Base-by-base conservation (phyloP, 495 filamentous ascomycete species). In the Penicillium mononematosum region DNA sequence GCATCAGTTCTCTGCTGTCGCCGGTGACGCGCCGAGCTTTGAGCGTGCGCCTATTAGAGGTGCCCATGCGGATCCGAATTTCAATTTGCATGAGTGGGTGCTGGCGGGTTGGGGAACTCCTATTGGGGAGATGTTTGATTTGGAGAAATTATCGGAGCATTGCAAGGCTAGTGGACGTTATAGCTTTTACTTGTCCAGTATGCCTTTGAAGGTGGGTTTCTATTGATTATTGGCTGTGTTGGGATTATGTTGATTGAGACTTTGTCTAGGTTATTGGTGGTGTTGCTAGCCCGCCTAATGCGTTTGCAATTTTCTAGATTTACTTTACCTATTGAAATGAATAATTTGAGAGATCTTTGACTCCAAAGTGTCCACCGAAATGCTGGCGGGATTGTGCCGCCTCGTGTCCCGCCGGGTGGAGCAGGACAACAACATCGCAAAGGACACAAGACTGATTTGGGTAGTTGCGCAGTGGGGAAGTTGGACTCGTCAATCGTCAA, bases 51-150 rank as follows among this genome's bases (percentile, higher is more conserved):
- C 66, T 16, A 69, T 69, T 29, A 58, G 66, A 8, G 66, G 63
- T 29, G 61, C 56, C 24, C 63, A 57, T 50, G 64, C 53, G 5
- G 61, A 62, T 39, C 54, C 58, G 9, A 43, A 60, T 11, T 69
- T 64, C 25, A 67, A 66, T 52, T 29, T 83, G 47, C 80, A 82
- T 63, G 72, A 83, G 53, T 81, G 74, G 74, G 59, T 80, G 8
- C 61, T 83, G 16, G 75, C 70, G 1, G 77, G 78, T 27, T 84
- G 78, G 79, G 81, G 81, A 3, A 69, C 75, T 38, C 81, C 81
- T 1, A 77, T 84, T 61, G 79, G 81, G 6, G 81, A 84, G 65
- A 67, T 83, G 70, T 83, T 82, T 72, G 75, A 83, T 62, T 59
- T 83, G 60, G 78, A 82, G 69, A 70, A 70, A 39, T 60, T 84